Evolutionary conservation across 371 early-diverging fungal species (phyloP).

Genomic region (Mortierella polycephala): DNA sequence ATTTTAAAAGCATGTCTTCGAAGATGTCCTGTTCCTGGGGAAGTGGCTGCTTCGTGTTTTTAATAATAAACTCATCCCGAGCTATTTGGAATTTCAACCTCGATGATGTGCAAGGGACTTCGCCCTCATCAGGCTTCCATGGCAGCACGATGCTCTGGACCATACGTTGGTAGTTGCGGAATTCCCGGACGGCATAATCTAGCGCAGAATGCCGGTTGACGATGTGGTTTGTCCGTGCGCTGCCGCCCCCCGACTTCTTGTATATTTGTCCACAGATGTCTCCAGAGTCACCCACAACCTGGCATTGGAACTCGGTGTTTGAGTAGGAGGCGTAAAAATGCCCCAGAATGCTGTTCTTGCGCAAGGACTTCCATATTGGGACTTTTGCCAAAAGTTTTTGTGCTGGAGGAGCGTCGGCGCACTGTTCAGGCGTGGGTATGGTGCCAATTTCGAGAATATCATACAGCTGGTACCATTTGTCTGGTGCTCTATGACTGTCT

Average conservation of each 20-base stretch:
- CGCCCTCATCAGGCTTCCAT: neutral
- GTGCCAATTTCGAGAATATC: neutral
- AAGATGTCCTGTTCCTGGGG: conserved; percentile 1
- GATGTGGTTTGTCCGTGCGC: conserved; percentile 19
- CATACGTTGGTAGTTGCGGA: conserved; percentile 8
- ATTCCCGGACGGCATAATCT: conserved; percentile 11
- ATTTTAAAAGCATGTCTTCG: neutral
- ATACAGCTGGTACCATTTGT: neutral
- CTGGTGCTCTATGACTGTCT: neutral
- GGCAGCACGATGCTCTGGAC: conserved; percentile 7
- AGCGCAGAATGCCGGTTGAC: neutral
- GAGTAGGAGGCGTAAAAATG: conserved; percentile 10
- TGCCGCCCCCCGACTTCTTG: conserved; percentile 17
- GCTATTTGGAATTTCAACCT: neutral
- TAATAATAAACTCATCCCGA: neutral
- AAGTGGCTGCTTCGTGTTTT: conserved; percentile 6
- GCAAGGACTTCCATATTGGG: neutral
- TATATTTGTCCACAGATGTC: conserved; percentile 1
- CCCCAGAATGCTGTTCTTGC: conserved; percentile 6
- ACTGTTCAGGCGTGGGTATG: conserved; percentile 3
- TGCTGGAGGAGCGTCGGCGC: conserved; percentile 3
- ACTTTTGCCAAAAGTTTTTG: neutral
- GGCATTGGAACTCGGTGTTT: neutral
- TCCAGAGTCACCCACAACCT: conserved; percentile 8
- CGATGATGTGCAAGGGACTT: neutral